Base-by-base conservation (phyloP, 495 filamentous ascomycete genomes). In the Hapsidospora chrysogenum region DNA sequence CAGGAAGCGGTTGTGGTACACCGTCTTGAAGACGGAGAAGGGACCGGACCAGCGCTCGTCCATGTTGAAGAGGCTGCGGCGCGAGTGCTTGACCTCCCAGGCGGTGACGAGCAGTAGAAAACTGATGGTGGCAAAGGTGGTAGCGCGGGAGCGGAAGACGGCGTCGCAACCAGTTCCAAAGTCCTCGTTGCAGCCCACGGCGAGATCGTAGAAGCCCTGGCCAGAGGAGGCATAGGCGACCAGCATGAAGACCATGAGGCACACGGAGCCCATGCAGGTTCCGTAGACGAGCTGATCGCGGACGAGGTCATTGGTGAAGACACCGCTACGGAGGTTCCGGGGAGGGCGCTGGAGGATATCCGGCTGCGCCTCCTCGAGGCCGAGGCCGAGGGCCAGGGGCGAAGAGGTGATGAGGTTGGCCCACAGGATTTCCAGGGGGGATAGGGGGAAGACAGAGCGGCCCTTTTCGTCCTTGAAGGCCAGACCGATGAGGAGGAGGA, bases 61-160 rank as follows among this genome's bases (percentile, higher is more conserved):
- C 35, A 71, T 50, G 43, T 60, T 58, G 52, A 72, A 72, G 16
- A 72, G 46, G 3, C 57, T 61, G 33, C 63, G 64, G 1, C 57
- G 57, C 41, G 72, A 65, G 39, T 70, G 64, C 41, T 69, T 70
- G 37, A 70, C 63, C 41, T 72, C 68, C 64, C 65, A 70, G 14
- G 68, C 68, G n/a, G 64, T 68, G 42, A 72, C 50, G 17, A 74
- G 57, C 1, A 70, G 51, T 20, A 70, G 57, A 54, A 68, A 72
- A 16, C 64, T 70, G 1, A 74, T 62, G 36, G 72, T 76, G 9
- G 73, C 74, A 42, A 78, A 84, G 1, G 70, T 74, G 2, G 78
- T 75, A 4, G 78, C 77, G 9, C 78, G 71, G 3, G 78, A 78
- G 7, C 73, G 72, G 59, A 66, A 74, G 7, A 73, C 65, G 7